Base-by-base conservation (phyloP, 441 rosid genomes). In the Omphalea diandra region DNA sequence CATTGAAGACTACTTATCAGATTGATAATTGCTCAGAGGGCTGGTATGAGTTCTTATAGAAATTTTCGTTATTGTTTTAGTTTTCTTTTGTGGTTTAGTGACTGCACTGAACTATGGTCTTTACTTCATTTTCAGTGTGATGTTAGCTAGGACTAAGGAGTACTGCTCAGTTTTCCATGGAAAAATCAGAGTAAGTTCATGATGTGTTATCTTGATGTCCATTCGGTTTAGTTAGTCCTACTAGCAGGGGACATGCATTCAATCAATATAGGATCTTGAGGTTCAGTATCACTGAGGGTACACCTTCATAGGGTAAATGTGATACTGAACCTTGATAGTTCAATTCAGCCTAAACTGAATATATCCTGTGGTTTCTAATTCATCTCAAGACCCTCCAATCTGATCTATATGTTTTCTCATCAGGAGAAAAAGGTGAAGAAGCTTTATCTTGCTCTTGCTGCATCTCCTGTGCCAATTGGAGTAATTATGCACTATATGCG, bases 1-100 rank as follows among this genome's bases (percentile, higher is more conserved):
- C 93, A 26, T 72, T 93, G 75, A 80, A 73, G 75, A 93, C 98
- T 69, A 90, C 98, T 38, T 97, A 93, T 85, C 98, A 93, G 80
- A 89, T 93, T 67, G 98, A 90, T 82, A 93, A 93, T 68, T 93
- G 98, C 81, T 84, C 97, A 41, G 98, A 89, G 79, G 98, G 98
- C 80, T 93, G 96, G 97, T 93, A 85, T 55, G 58, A 35, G 47
- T 63, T 70, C 67, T 62, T 59, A 4, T 49, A 4, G 18, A 57
- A n/a, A 38, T 24, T 49, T 18, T 63, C 50, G 1, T 53, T 63
- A 29, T 66, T 69, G 38, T 61, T 67, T 47, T 38, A 46, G 43
- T 65, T 38, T 43, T 69, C 59, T 8, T 60, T 38, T 46, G 53
- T 53, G 35, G 53, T 72, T 20, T 60, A 6, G 27, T 36, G 7